phyloP scores from a whole-genome alignment of 129 eudicot species.

The Chrysanthemum seticuspe region DNA sequence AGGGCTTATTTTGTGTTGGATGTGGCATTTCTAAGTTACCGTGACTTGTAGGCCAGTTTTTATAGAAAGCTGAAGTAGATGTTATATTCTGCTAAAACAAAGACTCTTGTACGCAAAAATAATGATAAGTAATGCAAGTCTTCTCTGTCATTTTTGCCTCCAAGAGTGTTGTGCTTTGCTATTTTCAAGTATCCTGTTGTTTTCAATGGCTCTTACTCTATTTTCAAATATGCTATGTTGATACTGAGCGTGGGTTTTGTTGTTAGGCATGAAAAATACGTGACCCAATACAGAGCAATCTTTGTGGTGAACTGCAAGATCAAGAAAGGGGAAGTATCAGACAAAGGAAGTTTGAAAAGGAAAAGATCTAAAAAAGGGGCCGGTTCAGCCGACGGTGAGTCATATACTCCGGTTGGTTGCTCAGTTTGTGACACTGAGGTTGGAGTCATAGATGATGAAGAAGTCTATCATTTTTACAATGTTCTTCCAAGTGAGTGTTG shows the following conservation, averaged over 20 bases:
- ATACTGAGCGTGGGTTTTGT: conserved; percentile 22
- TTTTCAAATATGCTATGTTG: background rate
- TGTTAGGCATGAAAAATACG: conserved; percentile 82
- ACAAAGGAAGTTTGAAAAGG: conserved; percentile 56
- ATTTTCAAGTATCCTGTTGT: background rate
- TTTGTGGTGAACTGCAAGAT: conserved; percentile 83
- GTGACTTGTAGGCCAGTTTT: too few relatives aligned
- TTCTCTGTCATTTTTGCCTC: too few relatives aligned
- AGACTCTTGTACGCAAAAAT: too few relatives aligned
- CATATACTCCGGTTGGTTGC: conserved; percentile 63
- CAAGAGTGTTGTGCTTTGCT: too few relatives aligned
- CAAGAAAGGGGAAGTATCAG: conserved; percentile 42
- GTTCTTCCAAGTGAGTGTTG: conserved; percentile 89
- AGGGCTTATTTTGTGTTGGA: background rate
- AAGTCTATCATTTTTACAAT: conserved; percentile 81
- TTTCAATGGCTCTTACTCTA: background rate
- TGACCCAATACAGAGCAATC: conserved; percentile 90
- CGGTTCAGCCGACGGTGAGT: conserved; percentile 25
- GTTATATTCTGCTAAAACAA: background rate
- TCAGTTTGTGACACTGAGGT: conserved; percentile 80
- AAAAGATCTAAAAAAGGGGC: conserved; percentile 50
- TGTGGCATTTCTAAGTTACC: background rate
- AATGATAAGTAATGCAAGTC: too few relatives aligned
- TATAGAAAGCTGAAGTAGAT: background rate
- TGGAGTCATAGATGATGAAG: conserved; percentile 84